Base-by-base conservation (phyloP, 768 basidiomycete species). In the Asterophora lycoperdoides region DNA sequence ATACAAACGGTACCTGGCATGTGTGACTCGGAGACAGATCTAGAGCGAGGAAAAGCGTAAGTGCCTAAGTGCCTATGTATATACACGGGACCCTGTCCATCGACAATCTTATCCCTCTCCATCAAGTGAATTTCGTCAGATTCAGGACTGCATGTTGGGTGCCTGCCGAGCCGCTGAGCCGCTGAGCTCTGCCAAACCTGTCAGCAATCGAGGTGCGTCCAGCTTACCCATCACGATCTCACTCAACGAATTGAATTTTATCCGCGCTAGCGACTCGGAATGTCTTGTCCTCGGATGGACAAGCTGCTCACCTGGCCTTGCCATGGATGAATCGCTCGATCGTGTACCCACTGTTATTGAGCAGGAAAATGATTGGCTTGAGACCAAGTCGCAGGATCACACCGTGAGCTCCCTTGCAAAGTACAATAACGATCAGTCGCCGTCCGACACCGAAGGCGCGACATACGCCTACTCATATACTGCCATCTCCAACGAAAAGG, bases 281-380 rank as follows among this genome's bases (percentile, higher is more conserved):
- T 7, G 68, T 61, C 3, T 68, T 49, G 7, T 63, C 48, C 60
- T 86, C 89, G 46, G 75, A 7, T 14, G 26, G 8, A 14, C 30
- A 1, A 19, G 36, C 23, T 14, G 18, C 35, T 26, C 38, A 73
- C 81, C 79, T 70, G 18, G 75, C 58, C 66, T 72, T 75, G n/a
- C 86, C 86, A 52, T 92, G 87, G 37, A 88, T 72, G 54, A 73
- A 77, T 14, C 86, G 78, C 70, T 98, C 94, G 44, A 98, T 92
- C 14, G 88, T 88, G 68, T 95, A 95, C 0, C 89, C 86, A n/a
- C 70, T 73, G 63, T 90, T 91, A 64, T 90, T 90, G 41, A 91
- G 65, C 15, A 91, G 71, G 65, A 93, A 93, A 26, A 93, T 74
- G 64, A 93, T 89, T 3, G 95, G 93, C 55, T 76, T 84, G 30